phyloP scores from a whole-genome alignment of 495 filamentous ascomycete genomes.

The Neurospora africana region DNA sequence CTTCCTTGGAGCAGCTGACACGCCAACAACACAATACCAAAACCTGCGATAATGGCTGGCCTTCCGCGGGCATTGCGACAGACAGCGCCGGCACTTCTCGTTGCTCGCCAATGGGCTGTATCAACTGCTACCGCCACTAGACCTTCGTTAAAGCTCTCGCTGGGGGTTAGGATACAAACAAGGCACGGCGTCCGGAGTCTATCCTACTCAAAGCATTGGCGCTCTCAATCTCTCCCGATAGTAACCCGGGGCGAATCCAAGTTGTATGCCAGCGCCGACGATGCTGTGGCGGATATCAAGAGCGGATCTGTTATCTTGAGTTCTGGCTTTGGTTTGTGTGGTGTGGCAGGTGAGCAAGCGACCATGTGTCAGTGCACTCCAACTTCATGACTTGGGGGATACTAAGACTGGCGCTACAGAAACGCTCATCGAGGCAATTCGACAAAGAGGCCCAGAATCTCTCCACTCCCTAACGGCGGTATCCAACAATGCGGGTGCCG shows the following conservation, averaged over 20 bases:
- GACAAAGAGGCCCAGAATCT: conserved; percentile 31
- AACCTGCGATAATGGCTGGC: not conserved
- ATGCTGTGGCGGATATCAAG: conserved; percentile 49
- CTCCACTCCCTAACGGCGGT: conserved; percentile 48
- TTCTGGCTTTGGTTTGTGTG: conserved; percentile 52
- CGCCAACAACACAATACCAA: not conserved
- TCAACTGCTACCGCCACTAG: not conserved
- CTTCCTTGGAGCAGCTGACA: not conserved
- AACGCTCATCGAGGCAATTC: conserved; percentile 41
- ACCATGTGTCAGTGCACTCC: not conserved
- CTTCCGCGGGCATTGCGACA: not conserved
- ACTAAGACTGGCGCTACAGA: conserved; percentile 9
- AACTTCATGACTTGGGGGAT: not conserved
- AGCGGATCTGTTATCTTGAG: conserved; percentile 49
- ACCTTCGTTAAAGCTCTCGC: not conserved
- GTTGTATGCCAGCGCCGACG: conserved; percentile 45
- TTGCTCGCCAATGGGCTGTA: not conserved
- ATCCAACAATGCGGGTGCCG: conserved; percentile 55
- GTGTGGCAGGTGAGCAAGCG: conserved; percentile 40
- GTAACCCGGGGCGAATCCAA: conserved; percentile 37
- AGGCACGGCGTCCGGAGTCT: not conserved
- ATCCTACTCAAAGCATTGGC: conserved; percentile 11
- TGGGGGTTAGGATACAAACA: not conserved
- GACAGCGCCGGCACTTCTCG: not conserved
- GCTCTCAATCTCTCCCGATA: conserved; percentile 15